These are phyloP conservation scores for Saccharomycopsis synnaedendra DNA, from an alignment of 805 yeast species.

Conservation along the genomic window DNA sequence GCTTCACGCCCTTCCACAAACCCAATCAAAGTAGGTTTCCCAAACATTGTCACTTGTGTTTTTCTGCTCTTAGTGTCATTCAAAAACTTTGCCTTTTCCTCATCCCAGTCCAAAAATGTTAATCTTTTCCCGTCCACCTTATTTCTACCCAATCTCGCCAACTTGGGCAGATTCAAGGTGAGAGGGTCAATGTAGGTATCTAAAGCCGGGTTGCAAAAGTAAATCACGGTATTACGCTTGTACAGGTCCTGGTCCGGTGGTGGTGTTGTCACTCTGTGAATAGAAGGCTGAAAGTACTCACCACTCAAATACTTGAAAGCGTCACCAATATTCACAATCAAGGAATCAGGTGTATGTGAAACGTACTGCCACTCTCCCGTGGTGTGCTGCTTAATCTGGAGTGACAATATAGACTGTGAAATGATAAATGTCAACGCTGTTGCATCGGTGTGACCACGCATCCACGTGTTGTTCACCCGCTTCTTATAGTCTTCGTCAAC, in stretches of 20 bases:
- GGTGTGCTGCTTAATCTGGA: slow-evolving; percentile 28
- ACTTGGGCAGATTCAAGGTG: slow-evolving; percentile 26
- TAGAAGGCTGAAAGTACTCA: slow-evolving; percentile 34
- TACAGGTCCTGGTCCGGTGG: slow-evolving; percentile 29
- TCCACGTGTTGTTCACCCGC: slow-evolving; percentile 29
- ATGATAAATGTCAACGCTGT: slow-evolving; percentile 30
- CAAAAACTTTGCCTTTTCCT: slow-evolving; percentile 34
- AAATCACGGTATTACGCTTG: slow-evolving; percentile 30
- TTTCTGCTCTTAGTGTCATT: slow-evolving; percentile 20
- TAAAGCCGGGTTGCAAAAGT: slow-evolving; percentile 31
- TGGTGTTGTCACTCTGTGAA: slow-evolving; percentile 38
- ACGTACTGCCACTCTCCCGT: slow-evolving; percentile 28
- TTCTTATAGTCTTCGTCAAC: slow-evolving; percentile 22
- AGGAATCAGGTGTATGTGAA: slow-evolving; percentile 25
- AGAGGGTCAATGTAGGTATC: slow-evolving; percentile 31
- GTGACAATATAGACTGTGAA: slow-evolving; percentile 29
- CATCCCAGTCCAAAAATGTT: slow-evolving; percentile 32
- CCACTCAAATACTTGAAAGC: slow-evolving; percentile 32
- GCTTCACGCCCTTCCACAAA: background rate
- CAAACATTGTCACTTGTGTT: slow-evolving; percentile 9
- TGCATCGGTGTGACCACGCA: slow-evolving; percentile 38
- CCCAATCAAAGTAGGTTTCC: slow-evolving; percentile 13
- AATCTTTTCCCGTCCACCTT: slow-evolving; percentile 26
- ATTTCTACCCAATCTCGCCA: slow-evolving; percentile 24
- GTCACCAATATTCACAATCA: slow-evolving; percentile 32